Evolutionary conservation across 495 filamentous ascomycete species (phyloP), one percentile per base, ranked within the genome.

Genomic region (Aspergillus egyptiacus): DNA sequence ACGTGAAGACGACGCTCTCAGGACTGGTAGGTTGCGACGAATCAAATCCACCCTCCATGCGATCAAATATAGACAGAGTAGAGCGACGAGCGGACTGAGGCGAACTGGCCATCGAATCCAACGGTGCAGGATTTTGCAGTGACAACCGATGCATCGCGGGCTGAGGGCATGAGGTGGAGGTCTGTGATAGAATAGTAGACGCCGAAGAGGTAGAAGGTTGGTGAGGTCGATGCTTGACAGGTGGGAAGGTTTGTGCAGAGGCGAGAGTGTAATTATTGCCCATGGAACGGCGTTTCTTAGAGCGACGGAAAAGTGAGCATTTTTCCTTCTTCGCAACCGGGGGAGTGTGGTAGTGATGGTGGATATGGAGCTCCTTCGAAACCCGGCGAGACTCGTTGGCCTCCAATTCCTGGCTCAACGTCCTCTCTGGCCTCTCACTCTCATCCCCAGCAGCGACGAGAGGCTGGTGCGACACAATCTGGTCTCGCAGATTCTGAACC

Each of bases 321-420:
- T 69, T 68, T 33, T 87, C 81, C 45, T 81, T 79, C 59, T 81
- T 60, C 50, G 47, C 25, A 11, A 52, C 38, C 2, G 68, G 74
- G 37, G 81, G 73, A 28, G 85, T 77, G 53, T 95, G 88, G 54
- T 95, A 94, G 61, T 96, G 91, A 52, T 95, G 89, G 59, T 96
- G 90, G 32, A 96, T 84, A 58, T 96, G 91, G 30, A 95, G 67
- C 56, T 87, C 86, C 57, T 88, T 85, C 9, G 83, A 81, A 2
- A 80, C 61, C 28, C 75, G 66, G 8, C 67, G 66, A 14, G 75
- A 66, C 36, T 68, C 64, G 28, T 76, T 77, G 31, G 70, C 63
- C 18, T 76, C 76, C 18, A 95, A 71, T 60, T 96, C 90, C 50
- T 84, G 78, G 37, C 79, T 77, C 31, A 94, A 62, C 4, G 79